Conservation (phyloP, 768 basidiomycete species). For the Mrakia frigida region DNA sequence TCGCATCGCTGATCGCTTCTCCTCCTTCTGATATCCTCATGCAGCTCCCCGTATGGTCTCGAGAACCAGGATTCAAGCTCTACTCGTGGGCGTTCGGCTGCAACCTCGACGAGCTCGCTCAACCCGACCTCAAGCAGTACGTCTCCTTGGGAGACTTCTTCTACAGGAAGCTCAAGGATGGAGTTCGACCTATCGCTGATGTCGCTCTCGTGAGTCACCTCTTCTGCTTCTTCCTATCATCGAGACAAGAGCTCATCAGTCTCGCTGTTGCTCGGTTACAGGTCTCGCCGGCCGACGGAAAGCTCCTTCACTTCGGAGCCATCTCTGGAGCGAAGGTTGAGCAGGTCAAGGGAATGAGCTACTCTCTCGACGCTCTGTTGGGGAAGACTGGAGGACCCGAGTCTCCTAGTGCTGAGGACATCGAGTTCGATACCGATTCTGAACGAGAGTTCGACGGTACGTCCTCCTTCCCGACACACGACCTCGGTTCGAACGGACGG, state of each 20-base stretch:
- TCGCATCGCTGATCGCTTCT: not conserved
- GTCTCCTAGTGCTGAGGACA: conserved; percentile 47
- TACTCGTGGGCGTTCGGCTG: conserved; percentile 89
- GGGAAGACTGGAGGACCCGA: conserved; percentile 54
- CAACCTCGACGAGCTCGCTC: conserved; percentile 85
- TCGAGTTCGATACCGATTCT: conserved; percentile 45
- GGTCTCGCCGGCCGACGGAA: conserved; percentile 94
- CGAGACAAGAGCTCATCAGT: too few species aligned
- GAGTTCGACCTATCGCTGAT: conserved; percentile 70
- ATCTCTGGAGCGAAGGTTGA: conserved; percentile 75
- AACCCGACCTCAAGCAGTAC: conserved; percentile 69
- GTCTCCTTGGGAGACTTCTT: conserved; percentile 91
- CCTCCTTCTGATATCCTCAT: not conserved
- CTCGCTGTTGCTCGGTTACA: conserved; percentile 38
- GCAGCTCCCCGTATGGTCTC: conserved; percentile 79
- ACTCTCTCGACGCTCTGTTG: conserved; percentile 87
- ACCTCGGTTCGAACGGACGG: not conserved
- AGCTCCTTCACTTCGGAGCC: conserved; percentile 82
- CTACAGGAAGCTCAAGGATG: conserved; percentile 77
- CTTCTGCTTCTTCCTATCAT: not conserved
- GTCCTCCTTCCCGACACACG: not conserved
- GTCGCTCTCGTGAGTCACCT: conserved; percentile 60
- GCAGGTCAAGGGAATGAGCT: conserved; percentile 96
- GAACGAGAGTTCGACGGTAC: conserved; percentile 45
- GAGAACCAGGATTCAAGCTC: conserved; percentile 79